Evolutionary conservation across 352 stramenopile genomes (phyloP).

Genomic region (Phytophthora tentaculata): DNA sequence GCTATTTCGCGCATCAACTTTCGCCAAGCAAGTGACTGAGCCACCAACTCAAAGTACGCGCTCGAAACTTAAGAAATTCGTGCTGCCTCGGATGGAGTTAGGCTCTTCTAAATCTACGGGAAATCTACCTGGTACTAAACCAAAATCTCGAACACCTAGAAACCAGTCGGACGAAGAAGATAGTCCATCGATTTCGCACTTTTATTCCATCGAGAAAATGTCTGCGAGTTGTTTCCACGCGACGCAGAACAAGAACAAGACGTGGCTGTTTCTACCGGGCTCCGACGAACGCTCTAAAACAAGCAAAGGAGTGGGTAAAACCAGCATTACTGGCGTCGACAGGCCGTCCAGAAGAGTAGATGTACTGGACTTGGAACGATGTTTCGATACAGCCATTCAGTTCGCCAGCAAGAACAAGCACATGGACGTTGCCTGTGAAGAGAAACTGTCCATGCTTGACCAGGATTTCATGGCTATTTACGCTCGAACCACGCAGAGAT

Average conservation of each 20-base stretch:
- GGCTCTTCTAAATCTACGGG: slow-evolving; percentile 26
- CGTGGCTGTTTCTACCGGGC: slow-evolving; percentile 74
- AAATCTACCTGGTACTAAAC: slow-evolving; percentile 15
- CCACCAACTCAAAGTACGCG: neutral
- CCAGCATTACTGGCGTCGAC: slow-evolving; percentile 63
- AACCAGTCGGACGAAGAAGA: slow-evolving; percentile 39
- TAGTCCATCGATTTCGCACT: slow-evolving; percentile 55
- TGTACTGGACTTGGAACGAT: slow-evolving; percentile 71
- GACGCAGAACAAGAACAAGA: slow-evolving; percentile 73
- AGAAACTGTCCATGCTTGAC: slow-evolving; percentile 69
- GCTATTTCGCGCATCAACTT: slow-evolving; percentile 55
- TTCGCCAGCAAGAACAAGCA: slow-evolving; percentile 62
- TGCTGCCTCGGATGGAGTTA: slow-evolving; percentile 50
- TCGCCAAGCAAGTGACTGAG: slow-evolving; percentile 28
- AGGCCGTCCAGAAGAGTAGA: slow-evolving; percentile 68
- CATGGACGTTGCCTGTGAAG: slow-evolving; percentile 45
- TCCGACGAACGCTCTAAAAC: slow-evolving; percentile 66
- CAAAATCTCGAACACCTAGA: neutral
- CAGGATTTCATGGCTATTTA: slow-evolving; percentile 72
- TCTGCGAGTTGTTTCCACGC: slow-evolving; percentile 74
- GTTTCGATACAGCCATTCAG: slow-evolving; percentile 71
- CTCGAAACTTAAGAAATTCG: slow-evolving; percentile 36
- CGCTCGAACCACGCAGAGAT: slow-evolving; percentile 46
- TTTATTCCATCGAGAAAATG: slow-evolving; percentile 84
- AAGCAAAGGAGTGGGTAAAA: slow-evolving; percentile 43